Evolutionary conservation across 2,329 filamentous ascomycete genomes (phyloP).

Genomic region (Xylariaceae sp.): DNA sequence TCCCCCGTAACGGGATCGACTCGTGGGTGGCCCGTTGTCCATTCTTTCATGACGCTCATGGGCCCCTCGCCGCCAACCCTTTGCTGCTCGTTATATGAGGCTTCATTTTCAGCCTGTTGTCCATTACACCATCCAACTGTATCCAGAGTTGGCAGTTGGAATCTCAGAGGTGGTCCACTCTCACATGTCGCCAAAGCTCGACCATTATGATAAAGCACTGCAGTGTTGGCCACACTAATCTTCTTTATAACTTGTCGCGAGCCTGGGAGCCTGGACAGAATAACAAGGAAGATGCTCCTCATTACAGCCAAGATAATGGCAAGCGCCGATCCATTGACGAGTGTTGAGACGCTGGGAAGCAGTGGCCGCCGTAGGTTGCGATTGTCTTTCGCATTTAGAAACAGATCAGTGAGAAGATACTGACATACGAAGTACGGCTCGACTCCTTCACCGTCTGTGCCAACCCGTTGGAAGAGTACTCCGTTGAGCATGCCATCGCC

Average conservation of each 20-base stretch:
- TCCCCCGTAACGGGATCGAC: constrained; percentile 61
- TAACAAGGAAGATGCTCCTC: constrained; percentile 51
- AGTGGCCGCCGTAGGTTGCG: constrained; percentile 49
- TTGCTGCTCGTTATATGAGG: constrained; percentile 23
- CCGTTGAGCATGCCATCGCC: constrained; percentile 70
- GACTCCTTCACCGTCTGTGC: constrained; percentile 37
- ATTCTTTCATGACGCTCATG: constrained; percentile 60
- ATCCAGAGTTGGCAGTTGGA: constrained; percentile 58
- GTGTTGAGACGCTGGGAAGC: constrained; percentile 61
- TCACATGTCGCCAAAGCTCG: constrained; percentile 65
- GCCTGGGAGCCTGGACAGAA: constrained; percentile 53
- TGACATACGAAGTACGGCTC: constrained; percentile 63
- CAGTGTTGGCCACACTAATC: constrained; percentile 67
- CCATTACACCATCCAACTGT: constrained; percentile 69
- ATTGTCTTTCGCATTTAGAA: constrained; percentile 48
- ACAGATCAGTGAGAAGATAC: constrained; percentile 63
- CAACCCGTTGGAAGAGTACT: constrained; percentile 50
- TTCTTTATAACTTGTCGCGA: constrained; percentile 54
- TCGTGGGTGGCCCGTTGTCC: constrained; percentile 65
- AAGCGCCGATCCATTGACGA: constrained; percentile 54
- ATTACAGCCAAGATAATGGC: constrained; percentile 48
- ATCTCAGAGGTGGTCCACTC: constrained; percentile 63
- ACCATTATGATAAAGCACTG: constrained; percentile 61
- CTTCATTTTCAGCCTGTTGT: constrained; percentile 47
- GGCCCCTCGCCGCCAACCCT: constrained; percentile 52